Percentiles rank a stretch among this genome's conserved stretches.
Conservation (phyloP, 1,284 basidiomycete species). For the Cryptococcus sp. region DNA sequence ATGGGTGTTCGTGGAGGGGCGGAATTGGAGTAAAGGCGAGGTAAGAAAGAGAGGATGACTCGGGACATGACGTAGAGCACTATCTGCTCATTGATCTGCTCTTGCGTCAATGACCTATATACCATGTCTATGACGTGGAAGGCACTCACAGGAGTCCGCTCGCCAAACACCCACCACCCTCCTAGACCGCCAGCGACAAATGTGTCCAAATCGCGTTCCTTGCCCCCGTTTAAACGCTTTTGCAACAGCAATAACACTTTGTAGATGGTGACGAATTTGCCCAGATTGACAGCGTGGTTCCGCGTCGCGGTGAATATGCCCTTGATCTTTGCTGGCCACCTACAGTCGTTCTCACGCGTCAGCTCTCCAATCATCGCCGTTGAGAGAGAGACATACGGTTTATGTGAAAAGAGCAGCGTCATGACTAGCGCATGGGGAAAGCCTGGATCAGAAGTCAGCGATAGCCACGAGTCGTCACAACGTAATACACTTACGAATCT, state of each 20-base stretch:
- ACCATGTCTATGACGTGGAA: neutral
- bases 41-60: constrained; percentile 81
- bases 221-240: constrained; percentile 75
- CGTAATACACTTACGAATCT: constrained; percentile 63
- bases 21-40: constrained; percentile 59
- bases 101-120: neutral
- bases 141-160: constrained; percentile 70
- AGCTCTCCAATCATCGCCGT: constrained; percentile 1
- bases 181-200: constrained; percentile 90
- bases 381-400: constrained; percentile 64
- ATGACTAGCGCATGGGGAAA: constrained; percentile 99
- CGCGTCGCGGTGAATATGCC: constrained; percentile 84
- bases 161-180: constrained; percentile 90
- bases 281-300: constrained; percentile 67
- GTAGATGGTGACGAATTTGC: constrained; percentile 92
- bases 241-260: constrained; percentile 82
- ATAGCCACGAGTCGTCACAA: neutral
- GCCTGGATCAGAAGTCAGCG: constrained; percentile 24
- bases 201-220: constrained; percentile 77
- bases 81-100: constrained; percentile 94
- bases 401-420: constrained; percentile 91
- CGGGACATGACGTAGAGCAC: constrained; percentile 93
- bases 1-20: constrained; percentile 42
- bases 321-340: constrained; percentile 46
- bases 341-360: constrained; percentile 1